Base-by-base conservation (phyloP, 2,329 filamentous ascomycete genomes). In the Lecanicillium sp. region DNA sequence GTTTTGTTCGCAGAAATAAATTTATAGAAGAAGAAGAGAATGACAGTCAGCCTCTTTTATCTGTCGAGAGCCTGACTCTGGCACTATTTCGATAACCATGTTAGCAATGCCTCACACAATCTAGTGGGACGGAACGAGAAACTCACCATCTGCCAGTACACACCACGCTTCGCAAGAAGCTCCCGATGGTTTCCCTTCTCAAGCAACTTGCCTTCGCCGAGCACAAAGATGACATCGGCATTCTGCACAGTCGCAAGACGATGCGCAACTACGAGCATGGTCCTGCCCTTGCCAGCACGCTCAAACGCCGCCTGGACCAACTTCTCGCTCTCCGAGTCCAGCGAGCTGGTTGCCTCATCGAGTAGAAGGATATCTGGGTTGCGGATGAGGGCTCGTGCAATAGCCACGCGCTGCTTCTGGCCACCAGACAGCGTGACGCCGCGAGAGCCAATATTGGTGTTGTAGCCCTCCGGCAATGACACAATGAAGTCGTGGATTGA, bases 181-280 rank as follows among this genome's bases (percentile, higher is more conserved):
- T 77, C 74, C 2, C 42, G 42, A 44, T 78, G 73, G 14, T 52
- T 74, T 10, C 73, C 74, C 52, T 69, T 60, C 54, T 77, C 74
- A 10, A 77, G 51, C 31, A 77, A 61, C 47, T 66, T 72, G 17
- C 81, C 60, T 44, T 79, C 71, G 10, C 83, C 82, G 34, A 92
- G 75, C 1, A 90, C 84, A 49, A 85, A 87, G 30, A 89, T 89
- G n/a, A 80, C 65, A 55, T 90, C 80, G 2, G 84, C 83, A 48
- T 88, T 82, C 57, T 85, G 84, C 15, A 89, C 79, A 11, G 83
- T 90, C 0, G 81, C 81, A 35, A 90, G 65, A 12, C 85, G 69
- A 56, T 90, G 86, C 2, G 86, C 86, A 10, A 92, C 84, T 3
- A 84, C 83, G 3, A 92, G 67, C 44, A 84, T 85, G 2, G 86